Evolutionary conservation across 257 asterid species (phyloP).

Genomic region (Gentiana macrophylla): DNA sequence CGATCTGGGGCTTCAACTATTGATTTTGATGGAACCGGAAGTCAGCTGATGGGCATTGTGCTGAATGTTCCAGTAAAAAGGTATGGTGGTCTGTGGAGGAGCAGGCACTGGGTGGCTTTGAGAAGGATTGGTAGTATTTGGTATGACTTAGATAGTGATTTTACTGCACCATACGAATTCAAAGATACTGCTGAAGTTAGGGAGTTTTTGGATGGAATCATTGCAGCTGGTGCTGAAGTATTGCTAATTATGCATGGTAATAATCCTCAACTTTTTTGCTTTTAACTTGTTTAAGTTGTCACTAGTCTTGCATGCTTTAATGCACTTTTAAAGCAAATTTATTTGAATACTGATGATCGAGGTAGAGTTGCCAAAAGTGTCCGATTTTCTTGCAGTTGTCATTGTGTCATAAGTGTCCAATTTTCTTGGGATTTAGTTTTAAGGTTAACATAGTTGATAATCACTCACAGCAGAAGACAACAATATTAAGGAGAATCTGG

Average conservation of each 20-base stretch:
- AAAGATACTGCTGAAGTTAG: constrained; percentile 29
- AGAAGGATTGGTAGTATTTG: constrained; percentile 47
- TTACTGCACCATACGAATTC: constrained; percentile 40
- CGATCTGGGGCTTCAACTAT: constrained; percentile 53
- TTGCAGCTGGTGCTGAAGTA: constrained; percentile 52
- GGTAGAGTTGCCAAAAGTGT: too few species aligned
- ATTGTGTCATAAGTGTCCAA: too few species aligned
- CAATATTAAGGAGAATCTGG: too few species aligned
- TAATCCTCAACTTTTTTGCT: neutral
- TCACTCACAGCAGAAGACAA: too few species aligned
- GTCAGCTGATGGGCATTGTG: constrained; percentile 51
- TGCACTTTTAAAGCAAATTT: too few species aligned
- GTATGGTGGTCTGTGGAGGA: constrained; percentile 56
- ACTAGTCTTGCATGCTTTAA: neutral
- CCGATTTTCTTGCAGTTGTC: too few species aligned
- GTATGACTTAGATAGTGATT: constrained; percentile 86
- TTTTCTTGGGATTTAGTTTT: too few species aligned
- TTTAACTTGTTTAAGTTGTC: neutral
- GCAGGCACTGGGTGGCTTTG: constrained; percentile 80
- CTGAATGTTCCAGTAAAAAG: constrained; percentile 58
- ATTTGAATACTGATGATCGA: too few species aligned
- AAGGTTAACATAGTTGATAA: too few species aligned
- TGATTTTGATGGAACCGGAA: constrained; percentile 38
- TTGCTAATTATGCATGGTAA: constrained; percentile 49
- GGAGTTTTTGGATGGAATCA: constrained; percentile 36